These are phyloP conservation scores for Knoxia roxburghii DNA, from an alignment of 257 asterid species.

Conservation along the genomic window DNA sequence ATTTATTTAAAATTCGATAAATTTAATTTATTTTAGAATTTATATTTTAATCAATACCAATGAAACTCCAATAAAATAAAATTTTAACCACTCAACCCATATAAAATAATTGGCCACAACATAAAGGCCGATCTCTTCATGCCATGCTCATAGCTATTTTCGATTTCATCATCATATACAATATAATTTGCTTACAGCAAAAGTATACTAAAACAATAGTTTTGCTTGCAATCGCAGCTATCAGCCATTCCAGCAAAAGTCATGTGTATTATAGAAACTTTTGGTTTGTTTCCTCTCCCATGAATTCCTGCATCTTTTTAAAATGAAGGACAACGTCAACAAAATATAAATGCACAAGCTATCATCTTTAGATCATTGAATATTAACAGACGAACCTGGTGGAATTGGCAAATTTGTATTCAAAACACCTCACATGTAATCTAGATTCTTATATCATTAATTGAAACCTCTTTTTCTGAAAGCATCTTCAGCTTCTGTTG, in stretches of 20 bases:
- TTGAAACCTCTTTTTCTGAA: constrained; percentile 46
- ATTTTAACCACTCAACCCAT: no score
- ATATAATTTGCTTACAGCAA: background rate
- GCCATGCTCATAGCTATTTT: background rate
- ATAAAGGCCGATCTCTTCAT: no score
- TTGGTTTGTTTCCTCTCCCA: constrained; percentile 2
- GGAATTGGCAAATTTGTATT: constrained; percentile 14
- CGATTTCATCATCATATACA: background rate
- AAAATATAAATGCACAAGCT: background rate
- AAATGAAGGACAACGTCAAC: background rate
- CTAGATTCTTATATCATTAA: constrained; percentile 39
- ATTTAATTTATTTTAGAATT: no score
- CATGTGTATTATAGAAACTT: no score
- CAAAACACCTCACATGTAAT: constrained; percentile 11
- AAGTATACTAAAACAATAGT: background rate
- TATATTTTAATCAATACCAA: no score
- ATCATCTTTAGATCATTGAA: background rate
- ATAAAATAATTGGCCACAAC: no score
- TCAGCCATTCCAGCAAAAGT: background rate
- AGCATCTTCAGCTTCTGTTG: constrained; percentile 83
- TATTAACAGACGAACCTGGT: constrained; percentile 15
- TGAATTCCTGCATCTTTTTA: constrained; percentile 5
- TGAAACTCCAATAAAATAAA: no score
- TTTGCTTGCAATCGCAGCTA: background rate
- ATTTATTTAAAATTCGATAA: no score